Evolutionary conservation across 129 eudicot species (phyloP), one percentile per base, ranked within the genome.

Genomic region (Gnaphalium uliginosum): DNA sequence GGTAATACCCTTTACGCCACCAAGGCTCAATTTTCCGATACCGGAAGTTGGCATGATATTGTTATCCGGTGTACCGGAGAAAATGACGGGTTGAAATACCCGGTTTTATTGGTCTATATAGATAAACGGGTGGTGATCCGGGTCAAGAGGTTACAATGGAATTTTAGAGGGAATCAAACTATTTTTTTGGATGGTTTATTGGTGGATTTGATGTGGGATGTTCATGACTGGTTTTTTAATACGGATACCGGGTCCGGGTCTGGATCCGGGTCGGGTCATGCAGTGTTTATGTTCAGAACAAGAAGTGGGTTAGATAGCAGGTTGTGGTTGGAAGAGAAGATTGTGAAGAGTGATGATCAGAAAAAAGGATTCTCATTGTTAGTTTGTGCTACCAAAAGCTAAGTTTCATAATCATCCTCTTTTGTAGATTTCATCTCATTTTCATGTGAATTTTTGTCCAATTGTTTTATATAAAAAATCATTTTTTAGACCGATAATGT

Each of bases 171-270:
- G 69, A 94, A 94, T 81, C 97, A 94, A 74, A 89, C 93, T 2
- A 86, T 94, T 8, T 94, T 94, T 79, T 54, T 94, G 13, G 99
- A 94, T 73, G 99, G 99, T 3, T 79, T 94, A 79, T 74, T 94
- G 72, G 86, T 94, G 69, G 99, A 94, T 84, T 76, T 94, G 56
- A 85, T 94, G 93, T 94, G 98, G 98, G 97, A 94, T 85, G 98
- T 91, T 71, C 93, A 94, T 81, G 96, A 89, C 30, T 94, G 98
- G 98, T 91, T 94, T 48, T 83, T 79, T 30, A 73, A 81, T 46
- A 80, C 87, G 4, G 90, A 73, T 0, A 1, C 71, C 7, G 71
- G 22, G 25, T 4, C 71, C 3, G 71, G 53, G 50, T 29, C 89
- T 3, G 96, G 90, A 0, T 68, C 83, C 60, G 83, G 69, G 66